phyloP scores from a whole-genome alignment of 805 yeast species.

The Sugiyamaella valdiviana region DNA sequence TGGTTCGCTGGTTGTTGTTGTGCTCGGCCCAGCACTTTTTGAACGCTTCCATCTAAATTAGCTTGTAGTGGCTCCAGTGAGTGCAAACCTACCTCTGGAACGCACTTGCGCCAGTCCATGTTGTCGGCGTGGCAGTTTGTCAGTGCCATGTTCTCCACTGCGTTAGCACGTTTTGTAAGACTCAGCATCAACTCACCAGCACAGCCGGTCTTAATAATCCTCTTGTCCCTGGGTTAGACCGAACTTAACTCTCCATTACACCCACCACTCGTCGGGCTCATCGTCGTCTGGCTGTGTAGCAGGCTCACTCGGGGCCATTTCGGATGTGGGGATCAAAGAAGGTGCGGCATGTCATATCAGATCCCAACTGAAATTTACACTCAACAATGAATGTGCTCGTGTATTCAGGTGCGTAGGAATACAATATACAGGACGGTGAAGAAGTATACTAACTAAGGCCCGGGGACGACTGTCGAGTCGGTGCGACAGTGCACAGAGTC shows the following conservation, averaged over 20 bases:
- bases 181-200: slow-evolving; percentile 36
- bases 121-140: slow-evolving; percentile 77
- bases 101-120: slow-evolving; percentile 73
- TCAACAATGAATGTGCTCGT: slow-evolving; percentile 63
- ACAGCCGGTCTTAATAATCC: slow-evolving; percentile 74
- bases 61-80: background rate
- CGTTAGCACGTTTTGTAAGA: slow-evolving; percentile 3
- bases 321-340: background rate
- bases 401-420: slow-evolving; percentile 51
- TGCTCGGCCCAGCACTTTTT: slow-evolving; percentile 56
- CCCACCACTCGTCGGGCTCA: slow-evolving; percentile 64
- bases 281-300: slow-evolving; percentile 48
- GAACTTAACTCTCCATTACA: background rate
- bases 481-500: slow-evolving; percentile 80
- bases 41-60: slow-evolving; percentile 46
- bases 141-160: slow-evolving; percentile 60
- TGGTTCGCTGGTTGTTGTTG: slow-evolving; percentile 45
- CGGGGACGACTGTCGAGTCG: slow-evolving; percentile 83
- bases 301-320: background rate
- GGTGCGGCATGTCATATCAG: background rate
- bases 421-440: no score
- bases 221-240: slow-evolving; percentile 46
- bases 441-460: slow-evolving; percentile 38
- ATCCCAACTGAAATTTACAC: background rate
- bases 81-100: slow-evolving; percentile 46